A percentile compares a stretch with the other conserved stretches of the same genome.
Evolutionary conservation across 2,329 filamentous ascomycete species (phyloP).

Genomic region (Fusarium chuoi): DNA sequence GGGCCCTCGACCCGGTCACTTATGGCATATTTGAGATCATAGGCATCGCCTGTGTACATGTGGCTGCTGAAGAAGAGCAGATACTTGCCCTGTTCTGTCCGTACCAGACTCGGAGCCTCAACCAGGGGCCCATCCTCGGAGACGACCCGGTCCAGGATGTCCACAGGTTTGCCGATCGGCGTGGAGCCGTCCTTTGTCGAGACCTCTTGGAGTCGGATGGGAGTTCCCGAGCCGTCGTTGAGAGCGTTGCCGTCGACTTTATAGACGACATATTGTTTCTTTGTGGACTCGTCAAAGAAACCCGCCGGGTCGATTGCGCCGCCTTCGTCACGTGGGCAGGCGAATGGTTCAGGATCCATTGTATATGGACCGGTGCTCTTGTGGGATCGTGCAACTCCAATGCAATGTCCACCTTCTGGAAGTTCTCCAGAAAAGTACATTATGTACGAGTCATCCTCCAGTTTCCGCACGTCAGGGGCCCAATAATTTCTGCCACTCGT

Average conservation of each 20-base stretch:
- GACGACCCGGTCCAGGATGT: slow-evolving; percentile 57
- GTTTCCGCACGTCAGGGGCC: slow-evolving; percentile 68
- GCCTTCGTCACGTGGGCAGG: slow-evolving; percentile 63
- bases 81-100: slow-evolving; percentile 60
- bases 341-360: slow-evolving; percentile 58
- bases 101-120: slow-evolving; percentile 68
- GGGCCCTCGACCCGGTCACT: slow-evolving; percentile 52
- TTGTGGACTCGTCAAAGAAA: slow-evolving; percentile 64
- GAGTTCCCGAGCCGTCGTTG: slow-evolving; percentile 58
- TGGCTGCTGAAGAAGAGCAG: slow-evolving; percentile 71
- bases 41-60: slow-evolving; percentile 64
- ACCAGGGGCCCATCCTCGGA: slow-evolving; percentile 63
- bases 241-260: slow-evolving; percentile 73
- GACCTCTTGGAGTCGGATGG: slow-evolving; percentile 67
- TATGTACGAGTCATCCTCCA: slow-evolving; percentile 63
- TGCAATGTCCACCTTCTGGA: slow-evolving; percentile 61
- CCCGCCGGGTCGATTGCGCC: slow-evolving; percentile 72
- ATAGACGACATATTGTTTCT: slow-evolving; percentile 68
- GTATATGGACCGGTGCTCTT: slow-evolving; percentile 63
- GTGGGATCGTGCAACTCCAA: slow-evolving; percentile 65
- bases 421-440: slow-evolving; percentile 68
- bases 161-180: slow-evolving; percentile 59
- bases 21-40: slow-evolving; percentile 70
- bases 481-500: slow-evolving; percentile 64
- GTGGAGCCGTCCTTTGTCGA: slow-evolving; percentile 61